A percentile compares a stretch with the other conserved stretches of the same genome.
Evolutionary conservation across 2,329 filamentous ascomycete genomes (phyloP).

Genomic region (Penicillium hesseltinei): DNA sequence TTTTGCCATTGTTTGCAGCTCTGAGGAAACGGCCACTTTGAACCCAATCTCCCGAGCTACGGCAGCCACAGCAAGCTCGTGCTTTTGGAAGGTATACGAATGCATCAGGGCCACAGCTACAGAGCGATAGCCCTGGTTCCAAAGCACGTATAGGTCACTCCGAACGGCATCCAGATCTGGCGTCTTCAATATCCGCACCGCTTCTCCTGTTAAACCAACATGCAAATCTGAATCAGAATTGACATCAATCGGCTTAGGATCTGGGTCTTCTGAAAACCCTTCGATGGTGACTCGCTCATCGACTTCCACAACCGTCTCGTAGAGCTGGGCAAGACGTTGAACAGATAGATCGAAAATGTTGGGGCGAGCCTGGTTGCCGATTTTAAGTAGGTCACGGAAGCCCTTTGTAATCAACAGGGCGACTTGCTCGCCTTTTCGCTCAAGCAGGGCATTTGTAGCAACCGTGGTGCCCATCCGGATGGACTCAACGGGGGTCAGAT

Average conservation of each 20-base stretch:
- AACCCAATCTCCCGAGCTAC: constrained; percentile 52
- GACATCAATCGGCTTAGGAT: constrained; percentile 37
- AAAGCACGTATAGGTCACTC: constrained; percentile 57
- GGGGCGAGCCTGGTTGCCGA: constrained; percentile 83
- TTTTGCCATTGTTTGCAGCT: constrained; percentile 71
- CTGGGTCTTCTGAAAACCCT: constrained; percentile 54
- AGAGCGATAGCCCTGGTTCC: constrained; percentile 65
- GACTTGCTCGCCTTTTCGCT: constrained; percentile 82
- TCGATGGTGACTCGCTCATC: constrained; percentile 66
- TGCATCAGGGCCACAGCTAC: constrained; percentile 86
- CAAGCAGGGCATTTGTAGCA: constrained; percentile 83
- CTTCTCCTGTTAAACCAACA: constrained; percentile 46
- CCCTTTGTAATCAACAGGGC: constrained; percentile 79
- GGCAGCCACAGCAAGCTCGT: constrained; percentile 54
- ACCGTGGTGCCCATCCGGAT: constrained; percentile 88
- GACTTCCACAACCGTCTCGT: constrained; percentile 74
- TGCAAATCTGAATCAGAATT: constrained; percentile 54
- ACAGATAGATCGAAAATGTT: constrained; percentile 87
- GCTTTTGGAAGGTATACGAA: constrained; percentile 79
- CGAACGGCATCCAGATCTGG: constrained; percentile 54
- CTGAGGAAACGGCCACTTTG: constrained; percentile 72
- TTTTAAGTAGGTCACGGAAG: constrained; percentile 56
- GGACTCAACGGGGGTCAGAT: background rate
- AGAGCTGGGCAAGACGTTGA: constrained; percentile 75
- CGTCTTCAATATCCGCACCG: constrained; percentile 63